Percentiles rank a stretch among this genome's conserved stretches.
Evolutionary conservation across 2,329 filamentous ascomycete species (phyloP).

Genomic region (Arthrobotrys musiformis): DNA sequence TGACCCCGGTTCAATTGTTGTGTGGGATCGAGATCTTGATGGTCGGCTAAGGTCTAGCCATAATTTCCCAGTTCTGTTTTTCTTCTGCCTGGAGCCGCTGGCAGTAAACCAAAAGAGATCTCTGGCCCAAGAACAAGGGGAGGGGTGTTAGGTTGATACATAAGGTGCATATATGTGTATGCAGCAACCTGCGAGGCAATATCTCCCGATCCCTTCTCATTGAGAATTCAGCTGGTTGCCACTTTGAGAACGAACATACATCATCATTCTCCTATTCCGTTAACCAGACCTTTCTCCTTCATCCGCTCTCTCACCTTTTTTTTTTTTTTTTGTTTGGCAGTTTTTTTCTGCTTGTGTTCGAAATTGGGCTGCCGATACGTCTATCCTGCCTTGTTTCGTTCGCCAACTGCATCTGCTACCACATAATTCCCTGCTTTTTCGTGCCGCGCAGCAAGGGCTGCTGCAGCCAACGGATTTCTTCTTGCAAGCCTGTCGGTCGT

Average conservation of each 20-base stretch:
- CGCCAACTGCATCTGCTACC: not conserved
- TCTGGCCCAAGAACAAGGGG: not conserved
- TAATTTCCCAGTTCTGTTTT: slow-evolving; percentile 38
- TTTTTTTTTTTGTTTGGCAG: not conserved
- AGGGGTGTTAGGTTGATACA: slow-evolving; percentile 10
- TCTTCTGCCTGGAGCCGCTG: slow-evolving; percentile 25
- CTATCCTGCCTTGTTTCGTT: slow-evolving; percentile 18
- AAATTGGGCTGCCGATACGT: slow-evolving; percentile 1
- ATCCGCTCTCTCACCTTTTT: not conserved
- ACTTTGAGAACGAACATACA: slow-evolving; percentile 8
- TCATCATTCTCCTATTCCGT: slow-evolving; percentile 1
- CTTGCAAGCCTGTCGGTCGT: not conserved
- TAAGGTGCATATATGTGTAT: slow-evolving; percentile 4
- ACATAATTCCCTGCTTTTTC: slow-evolving; percentile 38
- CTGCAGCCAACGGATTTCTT: slow-evolving; percentile 12
- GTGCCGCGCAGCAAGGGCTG: not conserved
- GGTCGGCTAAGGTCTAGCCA: slow-evolving; percentile 35
- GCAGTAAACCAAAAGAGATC: not conserved
- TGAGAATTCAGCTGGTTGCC: slow-evolving; percentile 5
- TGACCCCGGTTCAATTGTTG: slow-evolving; percentile 22
- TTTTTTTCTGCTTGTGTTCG: not conserved
- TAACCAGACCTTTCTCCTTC: not conserved
- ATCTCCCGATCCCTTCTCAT: slow-evolving; percentile 19
- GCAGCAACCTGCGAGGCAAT: slow-evolving; percentile 17
- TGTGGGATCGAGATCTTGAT: slow-evolving; percentile 41